Conservation (phyloP, 768 basidiomycete genomes). For the Auricularia sp. region DNA sequence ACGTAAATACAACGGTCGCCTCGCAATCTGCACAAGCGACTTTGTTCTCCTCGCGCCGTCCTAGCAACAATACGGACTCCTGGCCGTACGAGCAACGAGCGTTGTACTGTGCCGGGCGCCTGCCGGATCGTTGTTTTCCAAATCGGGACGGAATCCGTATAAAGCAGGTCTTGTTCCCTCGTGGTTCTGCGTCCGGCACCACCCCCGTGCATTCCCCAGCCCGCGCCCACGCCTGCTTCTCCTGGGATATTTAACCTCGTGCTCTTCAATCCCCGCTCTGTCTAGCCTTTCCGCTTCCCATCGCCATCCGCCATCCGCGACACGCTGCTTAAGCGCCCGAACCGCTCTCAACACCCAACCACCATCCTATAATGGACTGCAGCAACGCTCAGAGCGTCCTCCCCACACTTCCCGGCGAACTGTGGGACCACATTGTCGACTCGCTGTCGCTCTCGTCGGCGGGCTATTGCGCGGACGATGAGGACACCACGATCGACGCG, state of each 20-base stretch:
- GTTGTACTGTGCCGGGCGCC: no score
- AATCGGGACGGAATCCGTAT: background rate
- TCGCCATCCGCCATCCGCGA: background rate
- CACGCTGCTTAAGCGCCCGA: background rate
- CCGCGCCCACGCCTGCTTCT: background rate
- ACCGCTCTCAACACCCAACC: background rate
- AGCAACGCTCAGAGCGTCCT: background rate
- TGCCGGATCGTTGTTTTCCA: no score
- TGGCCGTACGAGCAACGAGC: no score
- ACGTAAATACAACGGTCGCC: no score
- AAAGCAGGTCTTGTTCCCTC: background rate
- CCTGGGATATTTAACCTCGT: background rate
- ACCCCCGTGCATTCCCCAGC: background rate
- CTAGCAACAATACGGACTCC: no score
- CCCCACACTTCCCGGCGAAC: background rate
- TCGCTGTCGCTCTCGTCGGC: background rate
- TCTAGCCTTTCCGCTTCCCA: background rate
- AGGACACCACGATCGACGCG: background rate
- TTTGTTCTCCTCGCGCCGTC: no score
- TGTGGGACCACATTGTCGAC: background rate
- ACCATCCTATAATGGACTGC: background rate
- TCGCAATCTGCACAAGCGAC: no score
- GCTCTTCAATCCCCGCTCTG: background rate
- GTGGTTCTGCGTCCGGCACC: background rate
- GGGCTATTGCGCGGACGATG: background rate